These are phyloP conservation scores for Trichosanthes truncata DNA, from an alignment of 306 rosid species.

Conservation along the genomic window DNA sequence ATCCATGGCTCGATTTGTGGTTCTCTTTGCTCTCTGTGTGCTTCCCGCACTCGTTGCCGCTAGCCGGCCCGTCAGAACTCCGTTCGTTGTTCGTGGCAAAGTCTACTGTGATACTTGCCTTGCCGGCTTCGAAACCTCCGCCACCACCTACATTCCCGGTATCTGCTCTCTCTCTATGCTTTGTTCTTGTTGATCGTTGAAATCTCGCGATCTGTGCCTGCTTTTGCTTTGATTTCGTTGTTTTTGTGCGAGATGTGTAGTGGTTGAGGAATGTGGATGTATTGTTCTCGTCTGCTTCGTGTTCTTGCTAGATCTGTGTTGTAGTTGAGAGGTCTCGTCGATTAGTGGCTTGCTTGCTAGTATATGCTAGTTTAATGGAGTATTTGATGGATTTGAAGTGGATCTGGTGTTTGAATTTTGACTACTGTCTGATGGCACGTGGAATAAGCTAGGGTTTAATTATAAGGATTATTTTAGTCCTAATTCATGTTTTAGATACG, in stretches of 20 bases:
- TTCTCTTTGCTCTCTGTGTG: conserved; percentile 36
- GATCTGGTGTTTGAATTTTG: neutral
- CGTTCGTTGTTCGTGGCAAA: conserved; percentile 44
- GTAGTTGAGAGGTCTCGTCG: neutral
- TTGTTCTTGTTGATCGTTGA: neutral
- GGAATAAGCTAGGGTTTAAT: neutral
- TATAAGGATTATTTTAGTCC: neutral
- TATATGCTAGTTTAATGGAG: neutral
- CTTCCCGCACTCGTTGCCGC: conserved; percentile 71
- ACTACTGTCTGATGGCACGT: neutral
- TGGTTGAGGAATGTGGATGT: neutral
- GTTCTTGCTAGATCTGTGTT: neutral
- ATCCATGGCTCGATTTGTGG: conserved; percentile 27
- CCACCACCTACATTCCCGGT: conserved; percentile 67
- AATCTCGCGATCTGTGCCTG: neutral
- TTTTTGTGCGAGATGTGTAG: neutral
- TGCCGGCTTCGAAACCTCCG: conserved; percentile 77
- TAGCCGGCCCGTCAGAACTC: conserved; percentile 41
- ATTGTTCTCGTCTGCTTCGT: neutral
- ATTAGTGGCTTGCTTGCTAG: neutral
- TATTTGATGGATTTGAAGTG: neutral
- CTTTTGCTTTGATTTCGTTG: neutral
- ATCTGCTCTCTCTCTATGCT: neutral
- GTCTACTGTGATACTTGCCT: conserved; percentile 81
- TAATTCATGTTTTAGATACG: neutral